Conservation (phyloP, 768 basidiomycete genomes). For the Mycena rosella region DNA sequence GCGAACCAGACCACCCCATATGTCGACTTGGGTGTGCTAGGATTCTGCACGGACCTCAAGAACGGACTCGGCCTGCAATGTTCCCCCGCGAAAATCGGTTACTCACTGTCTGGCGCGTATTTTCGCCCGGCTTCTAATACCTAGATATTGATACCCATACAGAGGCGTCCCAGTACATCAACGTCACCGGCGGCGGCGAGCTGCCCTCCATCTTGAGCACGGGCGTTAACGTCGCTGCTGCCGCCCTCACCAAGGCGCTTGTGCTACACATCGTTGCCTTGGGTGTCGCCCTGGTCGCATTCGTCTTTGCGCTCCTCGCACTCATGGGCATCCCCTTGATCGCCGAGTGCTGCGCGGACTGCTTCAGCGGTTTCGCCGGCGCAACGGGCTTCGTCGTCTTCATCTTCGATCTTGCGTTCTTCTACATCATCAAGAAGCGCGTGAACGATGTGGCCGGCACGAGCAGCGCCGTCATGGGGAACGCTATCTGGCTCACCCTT, state of each 20-base stretch:
- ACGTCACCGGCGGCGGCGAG: too few species aligned
- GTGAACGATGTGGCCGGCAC: conserved; percentile 64
- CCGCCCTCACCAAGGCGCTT: conserved; percentile 83
- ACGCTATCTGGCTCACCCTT: conserved; percentile 78
- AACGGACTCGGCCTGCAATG: conserved; percentile 58
- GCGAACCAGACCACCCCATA: conserved; percentile 28
- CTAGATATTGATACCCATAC: background rate
- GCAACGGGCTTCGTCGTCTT: conserved; percentile 73
- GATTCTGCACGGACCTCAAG: conserved; percentile 66
- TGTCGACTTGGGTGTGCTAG: conserved; percentile 74
- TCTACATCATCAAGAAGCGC: conserved; percentile 75
- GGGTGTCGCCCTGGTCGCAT: conserved; percentile 52
- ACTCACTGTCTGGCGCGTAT: conserved; percentile 67
- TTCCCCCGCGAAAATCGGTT: conserved; percentile 73
- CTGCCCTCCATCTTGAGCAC: conserved; percentile 31
- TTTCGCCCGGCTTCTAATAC: background rate
- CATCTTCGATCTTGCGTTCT: conserved; percentile 79
- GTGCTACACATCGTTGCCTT: conserved; percentile 80
- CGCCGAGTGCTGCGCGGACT: conserved; percentile 73
- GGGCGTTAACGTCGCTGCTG: conserved; percentile 55
- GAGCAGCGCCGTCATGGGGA: conserved; percentile 68
- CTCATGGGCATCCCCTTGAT: conserved; percentile 58
- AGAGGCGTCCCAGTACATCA: conserved; percentile 60
- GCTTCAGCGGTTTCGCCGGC: conserved; percentile 73
- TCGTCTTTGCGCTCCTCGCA: conserved; percentile 31